Percentiles rank a stretch among this genome's conserved stretches.
phyloP scores from a whole-genome alignment of 2,329 filamentous ascomycete species.

The Ophiobolus disseminans region DNA sequence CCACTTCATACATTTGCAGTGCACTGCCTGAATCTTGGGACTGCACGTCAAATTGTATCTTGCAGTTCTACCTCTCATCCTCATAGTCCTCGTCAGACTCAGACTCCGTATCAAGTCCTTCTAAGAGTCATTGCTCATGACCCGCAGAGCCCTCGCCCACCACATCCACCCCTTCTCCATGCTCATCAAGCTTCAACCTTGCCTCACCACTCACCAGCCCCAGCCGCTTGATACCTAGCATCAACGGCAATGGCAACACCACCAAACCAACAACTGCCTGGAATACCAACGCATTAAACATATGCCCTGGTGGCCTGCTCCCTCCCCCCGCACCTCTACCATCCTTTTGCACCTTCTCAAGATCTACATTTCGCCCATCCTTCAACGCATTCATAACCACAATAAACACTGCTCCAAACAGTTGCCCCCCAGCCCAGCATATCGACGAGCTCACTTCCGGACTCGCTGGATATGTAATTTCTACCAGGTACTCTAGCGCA shows the following conservation, averaged over 20 bases:
- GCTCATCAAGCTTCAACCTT: slow-evolving; percentile 43
- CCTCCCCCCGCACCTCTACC: slow-evolving; percentile 30
- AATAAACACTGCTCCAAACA: slow-evolving; percentile 85
- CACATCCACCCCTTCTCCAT: slow-evolving; percentile 20
- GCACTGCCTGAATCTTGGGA: not conserved
- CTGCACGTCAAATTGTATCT: not conserved
- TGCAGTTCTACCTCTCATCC: not conserved
- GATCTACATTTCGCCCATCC: slow-evolving; percentile 35
- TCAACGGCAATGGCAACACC: slow-evolving; percentile 71
- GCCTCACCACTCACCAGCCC: slow-evolving; percentile 56
- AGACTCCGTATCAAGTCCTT: too few species aligned
- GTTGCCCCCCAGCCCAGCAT: slow-evolving; percentile 85
- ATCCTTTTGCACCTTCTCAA: slow-evolving; percentile 35
- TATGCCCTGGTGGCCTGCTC: slow-evolving; percentile 67
- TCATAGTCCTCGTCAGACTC: slow-evolving; percentile 16
- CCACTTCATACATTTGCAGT: not conserved
- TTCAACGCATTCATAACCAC: slow-evolving; percentile 80
- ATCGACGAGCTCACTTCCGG: slow-evolving; percentile 85
- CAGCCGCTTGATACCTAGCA: slow-evolving; percentile 68
- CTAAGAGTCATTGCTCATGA: slow-evolving; percentile 31
- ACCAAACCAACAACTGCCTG: slow-evolving; percentile 73
- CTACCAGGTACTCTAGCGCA: slow-evolving; percentile 83
- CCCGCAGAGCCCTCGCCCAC: slow-evolving; percentile 11
- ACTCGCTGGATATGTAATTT: slow-evolving; percentile 84
- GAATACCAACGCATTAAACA: slow-evolving; percentile 79